A percentile compares a stretch with the other conserved stretches of the same genome.
phyloP scores from a whole-genome alignment of 441 rosid genomes.

The Euphorbia schlechtendalii region DNA sequence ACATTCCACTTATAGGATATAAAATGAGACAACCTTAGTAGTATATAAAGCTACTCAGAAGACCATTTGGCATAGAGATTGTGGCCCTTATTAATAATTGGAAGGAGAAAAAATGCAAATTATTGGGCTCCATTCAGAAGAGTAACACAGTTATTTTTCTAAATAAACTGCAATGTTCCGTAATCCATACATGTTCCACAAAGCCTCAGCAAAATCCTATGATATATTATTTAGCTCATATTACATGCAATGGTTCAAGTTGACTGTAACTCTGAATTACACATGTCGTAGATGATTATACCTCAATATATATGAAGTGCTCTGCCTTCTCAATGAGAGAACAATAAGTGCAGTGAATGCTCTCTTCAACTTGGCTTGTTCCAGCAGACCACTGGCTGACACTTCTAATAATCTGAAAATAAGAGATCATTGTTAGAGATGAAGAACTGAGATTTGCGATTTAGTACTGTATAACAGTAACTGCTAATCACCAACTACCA shows the following conservation, averaged over 20 bases:
- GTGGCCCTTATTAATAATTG: background rate
- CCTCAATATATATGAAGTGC: constrained; percentile 94
- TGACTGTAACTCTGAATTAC: background rate
- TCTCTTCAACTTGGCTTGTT: constrained; percentile 93
- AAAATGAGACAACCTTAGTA: background rate
- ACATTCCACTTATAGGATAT: background rate
- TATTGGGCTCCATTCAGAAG: background rate
- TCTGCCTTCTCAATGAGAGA: constrained; percentile 93
- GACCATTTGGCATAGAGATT: background rate
- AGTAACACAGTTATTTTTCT: background rate
- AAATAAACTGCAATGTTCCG: background rate
- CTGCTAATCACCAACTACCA: background rate
- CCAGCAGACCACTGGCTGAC: constrained; percentile 99
- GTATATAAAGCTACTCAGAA: background rate
- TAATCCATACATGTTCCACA: constrained; percentile 6
- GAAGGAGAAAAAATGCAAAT: background rate
- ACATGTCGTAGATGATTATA: constrained; percentile 24
- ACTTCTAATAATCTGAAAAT: constrained; percentile 82
- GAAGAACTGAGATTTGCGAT: background rate
- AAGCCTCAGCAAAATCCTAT: background rate
- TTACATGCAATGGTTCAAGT: constrained; percentile 1
- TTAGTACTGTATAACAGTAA: background rate
- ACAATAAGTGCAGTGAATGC: constrained; percentile 82
- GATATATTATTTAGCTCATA: background rate
- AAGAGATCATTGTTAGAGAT: constrained; percentile 6